Base-by-base conservation (phyloP, 2,329 filamentous ascomycete species). In the Cladosporium cucumerinum region DNA sequence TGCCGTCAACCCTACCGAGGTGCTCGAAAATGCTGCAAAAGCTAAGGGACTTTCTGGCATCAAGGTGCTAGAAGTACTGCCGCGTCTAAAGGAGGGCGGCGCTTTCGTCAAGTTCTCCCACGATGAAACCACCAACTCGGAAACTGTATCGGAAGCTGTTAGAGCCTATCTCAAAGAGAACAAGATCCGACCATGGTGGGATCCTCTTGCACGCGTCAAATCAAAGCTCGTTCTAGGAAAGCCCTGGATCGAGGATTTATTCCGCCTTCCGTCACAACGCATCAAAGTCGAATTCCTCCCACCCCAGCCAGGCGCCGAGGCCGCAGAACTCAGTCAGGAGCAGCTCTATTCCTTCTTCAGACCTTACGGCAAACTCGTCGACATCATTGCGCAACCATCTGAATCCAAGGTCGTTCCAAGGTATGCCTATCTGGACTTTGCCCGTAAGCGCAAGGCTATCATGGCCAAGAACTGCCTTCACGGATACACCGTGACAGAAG, bases 381-480 rank as follows among this genome's bases (percentile, higher is more conserved):
- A 98, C 70, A 97, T 99, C 65, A 82, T 86, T 2, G 85, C 89
- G 0, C 92, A 97, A 74, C 86, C 92, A 0, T 87, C 89, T 3
- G 93, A 97, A 72, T 96, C 93, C 12, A 97, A 97, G 76, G 82
- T 92, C 1, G 73, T 90, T 2, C 94, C 95, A 0, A 89, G 88
- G 71, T 97, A 87, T 76, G 93, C 93, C 0, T 86, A 87, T 61
- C 78, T 98, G 25, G 90, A 93, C 72, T 98, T 95, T 72, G 82
- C 86, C 1, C 83, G 85, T 8, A 82, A 90, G 16, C 85, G 90
- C 39, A 89, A 91, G 72, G 89, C 93, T 7, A 89, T 96, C 63
- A 92, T 95, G 86, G 93, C 93, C 0, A 89, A 91, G 71, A 97
- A 96, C 72, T 98, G 94, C 73, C 84, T 97, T 79, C 95, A 99